Evolutionary conservation across 805 yeast species (phyloP), one percentile per base, ranked within the genome.

Genomic region (Diddensiella caesifluorescens): DNA sequence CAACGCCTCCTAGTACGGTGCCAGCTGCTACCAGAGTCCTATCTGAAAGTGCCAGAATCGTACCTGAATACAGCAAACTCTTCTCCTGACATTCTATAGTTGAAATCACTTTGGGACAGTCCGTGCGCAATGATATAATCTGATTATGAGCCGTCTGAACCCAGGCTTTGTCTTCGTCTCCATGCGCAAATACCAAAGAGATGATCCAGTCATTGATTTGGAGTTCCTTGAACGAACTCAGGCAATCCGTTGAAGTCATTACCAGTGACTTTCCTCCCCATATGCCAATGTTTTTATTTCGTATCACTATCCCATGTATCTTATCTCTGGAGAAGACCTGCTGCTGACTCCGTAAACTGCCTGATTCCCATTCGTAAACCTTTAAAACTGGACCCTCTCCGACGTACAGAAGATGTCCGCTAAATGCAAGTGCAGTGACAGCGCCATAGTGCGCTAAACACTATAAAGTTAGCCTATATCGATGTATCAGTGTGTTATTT

Each of bases 1-100:
- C 65, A 1, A 86, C 79, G 10, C 97, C 95, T 36, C 81, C 80
- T 80, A 89, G 79, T 2, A 90, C 97, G 0, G 98, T 90, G 19
- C 98, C 98, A 0, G 96, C 89, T 21, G 87, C 87, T 10, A 87
- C 70, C 3, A 73, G 57, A 0, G 80, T 73, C 27, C 62, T 59
- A 5, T 40, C 68, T 9, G 61, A 57, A 2, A 60, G 44, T 13
- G 74, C 50, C 0, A 72, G 70, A 28, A 90, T 74, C 1, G 85
- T 71, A 0, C 97, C 98, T 4, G 95, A 85, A 58, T 92, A 92
- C 26, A 92, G 67, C 35, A 90, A 82, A 1, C 95, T 83, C 50
- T 83, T 80, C 61, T 86, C 94, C 15, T 73, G 72, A 53, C 80
- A 75, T 19, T 75, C 62, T 13, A 60, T 54, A 9, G 64, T 64